Evolutionary conservation across 169 alveolate genomes (phyloP), one percentile per base, ranked within the genome.

Genomic region (Cryptosporidium parvum): DNA sequence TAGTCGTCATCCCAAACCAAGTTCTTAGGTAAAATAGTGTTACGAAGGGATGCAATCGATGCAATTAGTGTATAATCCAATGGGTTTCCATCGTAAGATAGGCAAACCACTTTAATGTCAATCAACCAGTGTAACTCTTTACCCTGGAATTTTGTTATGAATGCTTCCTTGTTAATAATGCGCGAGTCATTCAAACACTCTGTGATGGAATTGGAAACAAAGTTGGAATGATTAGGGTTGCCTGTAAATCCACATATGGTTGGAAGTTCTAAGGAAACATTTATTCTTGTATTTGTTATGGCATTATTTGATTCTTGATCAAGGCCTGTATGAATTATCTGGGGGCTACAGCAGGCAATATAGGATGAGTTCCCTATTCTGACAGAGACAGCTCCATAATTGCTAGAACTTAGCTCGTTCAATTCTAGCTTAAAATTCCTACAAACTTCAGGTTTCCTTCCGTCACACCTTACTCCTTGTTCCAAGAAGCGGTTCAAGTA

Each of bases 61-160:
- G 75, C 68, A 39, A 80, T 59, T 2, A 80, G 45, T 31, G 80
- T 39, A 29, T 80, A 80, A 44, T 80, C 89, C 18, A 80, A 29
- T 48, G 89, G 37, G 56, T 80, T 80, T 7, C 89, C 89, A 65
- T 80, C 89, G 59, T 80, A 80, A 14, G 89, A 80, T 12, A 80
- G 26, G 52, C 89, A 80, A 45, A 80, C 89, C 14, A 80, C 70
- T 4, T 80, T 44, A 26, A 80, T 62, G 26, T 80, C 23, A 26
- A 80, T 61, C 18, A 80, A 16, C 89, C 89, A 80, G 42, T 62
- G 75, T n/a, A 80, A 5, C 29, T 80, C 89, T 26, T 62, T 80
- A 37, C 62, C 65, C 56, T 65, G 39, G 44, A 39, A 18, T 33
- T 21, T 67, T 5, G 89, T 44, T 33, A 26, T 21, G 9, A 80